phyloP scores from a whole-genome alignment of 306 rosid genomes.

The Abrus precatorius region DNA sequence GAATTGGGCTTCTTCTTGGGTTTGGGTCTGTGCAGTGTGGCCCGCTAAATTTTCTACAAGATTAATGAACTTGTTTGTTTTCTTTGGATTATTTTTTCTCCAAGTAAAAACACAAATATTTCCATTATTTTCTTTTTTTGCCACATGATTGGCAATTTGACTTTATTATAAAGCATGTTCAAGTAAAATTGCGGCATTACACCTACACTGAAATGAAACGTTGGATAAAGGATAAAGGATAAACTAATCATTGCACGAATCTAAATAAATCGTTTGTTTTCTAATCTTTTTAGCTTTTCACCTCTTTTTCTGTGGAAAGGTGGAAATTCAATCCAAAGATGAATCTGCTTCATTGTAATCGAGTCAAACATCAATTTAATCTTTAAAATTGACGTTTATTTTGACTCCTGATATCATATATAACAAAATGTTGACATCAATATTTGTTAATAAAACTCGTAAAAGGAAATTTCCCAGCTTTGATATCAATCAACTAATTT shows the following conservation, averaged over 20 bases:
- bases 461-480: no score
- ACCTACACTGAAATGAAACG: not conserved
- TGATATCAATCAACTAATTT: no score
- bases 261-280: not conserved
- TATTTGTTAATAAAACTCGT: no score
- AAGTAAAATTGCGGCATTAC: conserved; percentile 2
- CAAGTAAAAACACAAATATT: no score
- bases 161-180: not conserved
- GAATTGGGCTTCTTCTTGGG: conserved; percentile 45
- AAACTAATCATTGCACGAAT: conserved; percentile 47
- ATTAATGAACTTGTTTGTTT: no score
- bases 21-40: not conserved
- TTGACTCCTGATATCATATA: not conserved
- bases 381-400: not conserved
- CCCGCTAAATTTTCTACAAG: no score
- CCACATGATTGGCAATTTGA: conserved; percentile 12
- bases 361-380: not conserved
- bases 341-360: not conserved
- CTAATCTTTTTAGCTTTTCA: conserved; percentile 3
- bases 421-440: not conserved
- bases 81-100: no score
- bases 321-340: not conserved
- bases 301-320: not conserved
- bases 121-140: no score
- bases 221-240: conserved; percentile 31